phyloP scores from a whole-genome alignment of 1,284 basidiomycete species.

The Vanrija sp. region DNA sequence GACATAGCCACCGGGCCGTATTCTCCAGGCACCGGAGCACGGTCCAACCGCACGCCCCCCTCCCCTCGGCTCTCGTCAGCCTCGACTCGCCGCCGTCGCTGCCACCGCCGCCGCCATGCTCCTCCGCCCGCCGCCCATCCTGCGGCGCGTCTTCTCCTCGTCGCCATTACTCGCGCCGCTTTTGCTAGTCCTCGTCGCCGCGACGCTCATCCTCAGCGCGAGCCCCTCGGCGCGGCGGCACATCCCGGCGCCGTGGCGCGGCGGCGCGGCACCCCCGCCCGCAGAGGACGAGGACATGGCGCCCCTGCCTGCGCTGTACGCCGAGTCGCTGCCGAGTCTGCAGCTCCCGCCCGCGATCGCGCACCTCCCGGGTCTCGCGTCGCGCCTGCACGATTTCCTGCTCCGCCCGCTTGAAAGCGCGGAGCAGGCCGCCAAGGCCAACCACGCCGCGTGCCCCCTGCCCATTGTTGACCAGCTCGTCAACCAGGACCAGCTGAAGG shows the following conservation, averaged over 20 bases:
- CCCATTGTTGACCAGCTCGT: constrained; percentile 35
- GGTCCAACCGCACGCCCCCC: too few species aligned
- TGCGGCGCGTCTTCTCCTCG: constrained; percentile 1
- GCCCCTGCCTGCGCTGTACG: constrained; percentile 17
- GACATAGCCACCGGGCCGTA: too few species aligned
- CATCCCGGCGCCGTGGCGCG: neutral
- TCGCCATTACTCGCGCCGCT: constrained; percentile 4
- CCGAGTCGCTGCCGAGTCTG: constrained; percentile 11
- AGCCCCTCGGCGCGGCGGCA: constrained; percentile 1
- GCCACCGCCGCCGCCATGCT: constrained; percentile 1
- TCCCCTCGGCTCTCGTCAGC: too few species aligned
- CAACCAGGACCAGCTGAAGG: constrained; percentile 48
- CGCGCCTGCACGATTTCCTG: constrained; percentile 32
- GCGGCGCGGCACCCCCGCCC: neutral
- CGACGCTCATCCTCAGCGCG: constrained; percentile 1
- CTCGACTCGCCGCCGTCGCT: too few species aligned
- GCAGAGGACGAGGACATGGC: constrained; percentile 4
- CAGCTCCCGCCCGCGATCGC: constrained; percentile 18
- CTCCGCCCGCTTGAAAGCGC: constrained; percentile 28
- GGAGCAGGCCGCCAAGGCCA: constrained; percentile 16
- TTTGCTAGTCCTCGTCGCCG: neutral
- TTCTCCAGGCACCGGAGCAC: too few species aligned
- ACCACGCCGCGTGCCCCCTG: constrained; percentile 33
- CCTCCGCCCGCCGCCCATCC: neutral
- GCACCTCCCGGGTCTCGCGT: constrained; percentile 14